Percentiles rank a stretch among this genome's conserved stretches.
Conservation (phyloP, 1,139 yeast species). For the Candida pseudoviswanathii region DNA sequence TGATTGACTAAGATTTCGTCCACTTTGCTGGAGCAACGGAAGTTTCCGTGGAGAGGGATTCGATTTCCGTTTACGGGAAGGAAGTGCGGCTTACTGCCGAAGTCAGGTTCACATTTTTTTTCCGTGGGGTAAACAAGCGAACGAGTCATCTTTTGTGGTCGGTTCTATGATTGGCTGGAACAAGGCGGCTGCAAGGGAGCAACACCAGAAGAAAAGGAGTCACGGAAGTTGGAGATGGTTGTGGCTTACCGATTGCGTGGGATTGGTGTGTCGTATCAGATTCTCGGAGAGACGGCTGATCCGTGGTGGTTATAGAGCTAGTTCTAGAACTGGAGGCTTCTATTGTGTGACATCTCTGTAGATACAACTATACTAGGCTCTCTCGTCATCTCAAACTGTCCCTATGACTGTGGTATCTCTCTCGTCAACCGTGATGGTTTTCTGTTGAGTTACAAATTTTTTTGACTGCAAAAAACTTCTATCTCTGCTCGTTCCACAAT, state of each 20-base stretch:
- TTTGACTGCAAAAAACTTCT: conserved; percentile 1
- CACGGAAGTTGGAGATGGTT: not conserved
- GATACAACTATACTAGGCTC: no score
- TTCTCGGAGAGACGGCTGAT: not conserved
- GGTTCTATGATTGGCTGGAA: not conserved
- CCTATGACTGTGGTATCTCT: no score
- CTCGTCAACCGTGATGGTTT: no score
- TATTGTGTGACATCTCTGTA: no score
- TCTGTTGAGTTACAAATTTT: no score
- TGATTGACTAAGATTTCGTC: not conserved
- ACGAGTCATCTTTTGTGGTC: not conserved
- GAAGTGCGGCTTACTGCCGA: not conserved
- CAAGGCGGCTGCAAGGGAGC: not conserved
- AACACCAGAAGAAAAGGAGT: not conserved
- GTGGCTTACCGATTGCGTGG: not conserved
- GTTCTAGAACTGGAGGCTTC: no score
- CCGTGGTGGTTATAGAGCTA: no score
- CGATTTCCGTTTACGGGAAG: not conserved
- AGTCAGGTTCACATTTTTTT: not conserved
- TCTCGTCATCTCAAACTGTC: no score
- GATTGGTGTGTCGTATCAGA: not conserved
- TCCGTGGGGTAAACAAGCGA: not conserved
- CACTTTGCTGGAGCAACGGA: conserved; percentile 6
- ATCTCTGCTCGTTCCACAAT: not conserved
- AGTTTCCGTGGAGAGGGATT: conserved; percentile 2